phyloP scores from a whole-genome alignment of 2,329 filamentous ascomycete species.

The Neonectria ditissima region DNA sequence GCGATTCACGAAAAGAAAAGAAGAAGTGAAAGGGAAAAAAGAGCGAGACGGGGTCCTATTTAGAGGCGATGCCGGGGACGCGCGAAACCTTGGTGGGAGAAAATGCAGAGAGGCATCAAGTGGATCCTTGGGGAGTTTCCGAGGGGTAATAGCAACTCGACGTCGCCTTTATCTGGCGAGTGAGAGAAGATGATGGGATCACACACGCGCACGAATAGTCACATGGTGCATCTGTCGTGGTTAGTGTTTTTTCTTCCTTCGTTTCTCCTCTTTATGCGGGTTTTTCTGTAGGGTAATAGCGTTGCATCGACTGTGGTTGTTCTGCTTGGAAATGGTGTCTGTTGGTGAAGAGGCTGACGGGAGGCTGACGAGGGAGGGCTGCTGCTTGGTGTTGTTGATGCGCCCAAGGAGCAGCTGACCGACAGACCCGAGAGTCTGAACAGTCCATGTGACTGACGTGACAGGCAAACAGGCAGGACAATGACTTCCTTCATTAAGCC shows the following conservation, averaged over 20 bases:
- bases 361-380: background rate
- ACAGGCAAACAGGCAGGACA: background rate
- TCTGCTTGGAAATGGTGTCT: constrained; percentile 1
- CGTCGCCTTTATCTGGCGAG: constrained; percentile 42
- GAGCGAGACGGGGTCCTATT: constrained; percentile 27
- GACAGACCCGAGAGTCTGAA: background rate
- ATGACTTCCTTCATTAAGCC: background rate
- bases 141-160: constrained; percentile 49
- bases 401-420: constrained; percentile 2
- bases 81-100: constrained; percentile 38
- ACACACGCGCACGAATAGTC: constrained; percentile 25
- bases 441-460: background rate
- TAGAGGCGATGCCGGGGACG: constrained; percentile 27
- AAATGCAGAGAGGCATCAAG: constrained; percentile 40
- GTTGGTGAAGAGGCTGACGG: background rate
- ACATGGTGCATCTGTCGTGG: constrained; percentile 20
- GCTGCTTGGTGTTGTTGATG: constrained; percentile 1
- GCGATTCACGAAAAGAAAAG: constrained; percentile 14
- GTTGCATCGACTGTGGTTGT: background rate
- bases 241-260: constrained; percentile 6
- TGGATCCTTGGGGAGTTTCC: constrained; percentile 44
- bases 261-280: background rate
- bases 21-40: constrained; percentile 10
- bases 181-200: constrained; percentile 32
- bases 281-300: constrained; percentile 4